Evolutionary conservation across 768 basidiomycete genomes (phyloP).

Genomic region (Rhodotorula graminis): DNA sequence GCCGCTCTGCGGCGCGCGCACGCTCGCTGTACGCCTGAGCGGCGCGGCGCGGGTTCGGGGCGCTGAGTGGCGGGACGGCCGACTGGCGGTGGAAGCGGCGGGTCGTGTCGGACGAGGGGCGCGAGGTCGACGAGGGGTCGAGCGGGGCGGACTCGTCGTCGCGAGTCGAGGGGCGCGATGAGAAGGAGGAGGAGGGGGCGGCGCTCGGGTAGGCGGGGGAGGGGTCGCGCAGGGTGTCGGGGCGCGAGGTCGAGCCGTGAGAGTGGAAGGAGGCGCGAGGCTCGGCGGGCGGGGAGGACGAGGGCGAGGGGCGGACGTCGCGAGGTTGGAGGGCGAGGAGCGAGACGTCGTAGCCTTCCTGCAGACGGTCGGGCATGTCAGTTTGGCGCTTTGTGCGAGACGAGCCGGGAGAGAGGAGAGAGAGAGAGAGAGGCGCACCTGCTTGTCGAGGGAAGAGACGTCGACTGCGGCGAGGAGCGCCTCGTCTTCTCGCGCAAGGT

Average conservation of each 20-base stretch:
- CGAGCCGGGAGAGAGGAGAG: too few relatives aligned
- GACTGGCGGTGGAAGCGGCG: neutral
- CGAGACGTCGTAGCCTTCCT: constrained; percentile 19
- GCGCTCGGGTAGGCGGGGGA: neutral
- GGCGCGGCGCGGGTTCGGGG: neutral
- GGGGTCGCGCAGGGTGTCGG: neutral
- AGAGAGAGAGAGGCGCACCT: neutral
- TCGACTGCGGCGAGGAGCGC: neutral
- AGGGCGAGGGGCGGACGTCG: neutral
- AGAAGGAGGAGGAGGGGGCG: neutral
- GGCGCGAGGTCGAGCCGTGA: too few relatives aligned
- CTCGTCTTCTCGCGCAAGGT: neutral
- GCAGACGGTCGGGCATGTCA: too few relatives aligned
- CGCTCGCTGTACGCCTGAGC: neutral
- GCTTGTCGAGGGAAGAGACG: neutral
- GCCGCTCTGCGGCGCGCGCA: neutral
- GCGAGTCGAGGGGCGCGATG: too few relatives aligned
- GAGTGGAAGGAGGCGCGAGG: neutral
- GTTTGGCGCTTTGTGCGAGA: too few relatives aligned
- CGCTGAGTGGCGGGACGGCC: neutral
- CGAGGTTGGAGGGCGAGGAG: constrained; percentile 13
- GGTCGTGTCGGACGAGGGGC: neutral
- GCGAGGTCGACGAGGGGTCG: neutral
- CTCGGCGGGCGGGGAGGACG: neutral
- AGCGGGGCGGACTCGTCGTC: neutral